Conservation (phyloP, 495 filamentous ascomycete genomes). For the Hypoxylon intermedium region DNA sequence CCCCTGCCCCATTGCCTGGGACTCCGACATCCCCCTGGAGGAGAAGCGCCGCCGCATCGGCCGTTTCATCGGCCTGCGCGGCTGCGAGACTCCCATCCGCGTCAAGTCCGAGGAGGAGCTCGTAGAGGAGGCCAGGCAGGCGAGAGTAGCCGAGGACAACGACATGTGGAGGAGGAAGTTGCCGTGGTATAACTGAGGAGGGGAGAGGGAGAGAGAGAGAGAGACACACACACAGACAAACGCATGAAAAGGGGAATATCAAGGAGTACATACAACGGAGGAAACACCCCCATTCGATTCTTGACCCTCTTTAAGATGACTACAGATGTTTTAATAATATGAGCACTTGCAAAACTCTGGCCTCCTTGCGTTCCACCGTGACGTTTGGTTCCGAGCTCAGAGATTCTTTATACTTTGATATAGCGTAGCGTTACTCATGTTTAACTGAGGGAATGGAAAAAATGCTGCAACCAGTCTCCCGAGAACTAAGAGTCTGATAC, state of each 20-base stretch:
- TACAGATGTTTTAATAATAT: slow-evolving; percentile 28
- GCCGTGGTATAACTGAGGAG: slow-evolving; percentile 44
- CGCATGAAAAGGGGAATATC: too few relatives aligned
- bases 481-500: too few relatives aligned
- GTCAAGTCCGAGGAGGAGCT: slow-evolving; percentile 49
- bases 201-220: background rate
- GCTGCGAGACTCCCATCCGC: slow-evolving; percentile 62
- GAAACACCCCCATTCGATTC: slow-evolving; percentile 8
- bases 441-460: too few relatives aligned
- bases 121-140: slow-evolving; percentile 46
- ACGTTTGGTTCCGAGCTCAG: too few relatives aligned
- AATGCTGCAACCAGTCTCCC: too few relatives aligned
- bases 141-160: slow-evolving; percentile 43
- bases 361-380: background rate
- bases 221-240: too few relatives aligned
- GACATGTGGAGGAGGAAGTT: slow-evolving; percentile 53
- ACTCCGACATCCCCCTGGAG: slow-evolving; percentile 50
- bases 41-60: slow-evolving; percentile 69
- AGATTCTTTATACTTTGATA: too few relatives aligned
- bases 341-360: slow-evolving; percentile 30
- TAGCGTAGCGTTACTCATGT: too few relatives aligned
- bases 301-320: slow-evolving; percentile 23
- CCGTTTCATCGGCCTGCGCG: slow-evolving; percentile 69
- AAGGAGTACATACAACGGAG: background rate
- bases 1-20: slow-evolving; percentile 62